These are phyloP conservation scores for Exserohilum turcica DNA, from an alignment of 2,329 filamentous ascomycete species.

Conservation along the genomic window DNA sequence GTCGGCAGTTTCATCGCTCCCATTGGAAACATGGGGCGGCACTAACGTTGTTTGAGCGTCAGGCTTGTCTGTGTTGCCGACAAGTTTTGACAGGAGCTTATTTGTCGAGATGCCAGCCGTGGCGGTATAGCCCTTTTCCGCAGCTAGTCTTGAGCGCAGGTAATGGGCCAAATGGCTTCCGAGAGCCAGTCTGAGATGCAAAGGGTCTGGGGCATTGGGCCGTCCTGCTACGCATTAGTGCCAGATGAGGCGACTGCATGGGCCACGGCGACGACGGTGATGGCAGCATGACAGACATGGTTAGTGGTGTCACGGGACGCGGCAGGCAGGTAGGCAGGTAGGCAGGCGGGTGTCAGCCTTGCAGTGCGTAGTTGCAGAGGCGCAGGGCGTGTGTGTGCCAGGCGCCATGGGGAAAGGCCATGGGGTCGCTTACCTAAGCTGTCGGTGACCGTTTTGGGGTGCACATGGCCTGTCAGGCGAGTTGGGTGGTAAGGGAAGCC, in stretches of 20 bases:
- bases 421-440: slow-evolving; percentile 27
- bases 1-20: slow-evolving; percentile 25
- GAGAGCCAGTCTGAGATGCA: slow-evolving; percentile 68
- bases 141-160: slow-evolving; percentile 73
- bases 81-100: slow-evolving; percentile 84
- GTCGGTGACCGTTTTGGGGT: slow-evolving; percentile 46
- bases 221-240: slow-evolving; percentile 28
- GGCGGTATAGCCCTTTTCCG: slow-evolving; percentile 80
- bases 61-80: slow-evolving; percentile 83
- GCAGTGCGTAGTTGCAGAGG: background rate
- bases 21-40: slow-evolving; percentile 59
- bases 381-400: slow-evolving; percentile 1
- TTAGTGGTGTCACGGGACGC: slow-evolving; percentile 2
- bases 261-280: background rate
- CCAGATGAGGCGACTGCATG: background rate
- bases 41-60: slow-evolving; percentile 84
- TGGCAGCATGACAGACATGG: slow-evolving; percentile 2
- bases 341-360: slow-evolving; percentile 10
- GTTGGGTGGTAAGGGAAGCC: slow-evolving; percentile 82
- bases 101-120: slow-evolving; percentile 87
- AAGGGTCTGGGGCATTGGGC: slow-evolving; percentile 38
- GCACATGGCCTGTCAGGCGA: slow-evolving; percentile 67
- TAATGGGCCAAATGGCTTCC: slow-evolving; percentile 81
- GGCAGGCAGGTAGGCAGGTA: background rate
- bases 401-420: slow-evolving; percentile 10